Evolutionary conservation across 805 yeast species (phyloP), one percentile per base, ranked within the genome.

Genomic region (Yarrowia porcina): DNA sequence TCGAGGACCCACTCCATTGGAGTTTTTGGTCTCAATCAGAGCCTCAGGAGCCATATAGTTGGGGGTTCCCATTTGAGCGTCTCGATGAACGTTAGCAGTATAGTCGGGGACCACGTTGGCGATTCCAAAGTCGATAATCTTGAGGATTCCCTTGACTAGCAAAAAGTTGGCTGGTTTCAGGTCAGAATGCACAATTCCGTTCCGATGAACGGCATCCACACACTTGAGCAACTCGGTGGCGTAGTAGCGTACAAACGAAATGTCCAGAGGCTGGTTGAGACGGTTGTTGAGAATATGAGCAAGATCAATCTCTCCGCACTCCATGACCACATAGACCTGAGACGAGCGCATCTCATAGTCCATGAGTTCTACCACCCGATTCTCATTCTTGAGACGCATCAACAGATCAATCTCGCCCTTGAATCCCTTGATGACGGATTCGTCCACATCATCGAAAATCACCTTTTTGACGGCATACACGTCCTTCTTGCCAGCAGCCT

Each of bases 31-130:
- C 73, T 88, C 96, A 47, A 87, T 80, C 64, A 93, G 76, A 0
- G 97, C 89, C 73, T 93, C 99, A 0, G 99, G 99, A 0, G 99
- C 97, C 98, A 93, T 94, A 73, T 93, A 94, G 72, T 89, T 90
- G 1, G 97, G 97, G 0, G 99, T 93, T 4, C 99, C 99, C 60
- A 91, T 87, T 72, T 90, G 97, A 6, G 90, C 83, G 65, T 90
- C 96, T 64, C 97, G 80, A 71, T 92, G 92, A 18, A 93, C 83
- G 69, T 94, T 93, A 20, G 89, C 85, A 0, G 98, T 93, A 70
- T 90, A 89, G 61, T 92, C 97, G 0, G 96, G 94, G 1, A 94
- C 90, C 0, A 93, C 90, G 74, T 92, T 89, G n/a, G 98, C 78
- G 45, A 78, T 77, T 15, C 99, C 99, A 79, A 93, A 94, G 75